phyloP scores from a whole-genome alignment of 1,284 basidiomycete species.

The Cutaneotrichosporon dermatis region DNA sequence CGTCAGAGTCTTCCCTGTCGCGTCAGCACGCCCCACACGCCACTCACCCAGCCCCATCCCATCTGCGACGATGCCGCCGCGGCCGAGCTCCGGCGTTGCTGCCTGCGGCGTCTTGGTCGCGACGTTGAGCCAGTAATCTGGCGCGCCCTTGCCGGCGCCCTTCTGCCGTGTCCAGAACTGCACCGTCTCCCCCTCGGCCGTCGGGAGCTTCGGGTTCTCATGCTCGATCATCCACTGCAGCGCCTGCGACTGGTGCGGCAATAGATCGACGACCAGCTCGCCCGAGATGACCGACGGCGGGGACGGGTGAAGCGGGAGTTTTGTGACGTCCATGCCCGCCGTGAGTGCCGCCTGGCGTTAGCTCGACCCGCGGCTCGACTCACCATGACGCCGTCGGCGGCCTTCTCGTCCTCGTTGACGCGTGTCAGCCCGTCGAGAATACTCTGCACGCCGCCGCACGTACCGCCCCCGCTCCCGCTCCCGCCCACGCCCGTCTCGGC shows the following conservation, averaged over 20 bases:
- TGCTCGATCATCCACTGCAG: slow-evolving; percentile 65
- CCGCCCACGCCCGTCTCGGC: slow-evolving; percentile 10
- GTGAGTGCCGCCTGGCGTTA: slow-evolving; percentile 36
- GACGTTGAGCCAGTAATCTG: slow-evolving; percentile 54
- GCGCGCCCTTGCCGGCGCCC: slow-evolving; percentile 51
- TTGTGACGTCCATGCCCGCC: slow-evolving; percentile 35
- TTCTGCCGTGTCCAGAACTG: slow-evolving; percentile 77
- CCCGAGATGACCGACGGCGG: slow-evolving; percentile 65
- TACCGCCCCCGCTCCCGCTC: slow-evolving; percentile 45
- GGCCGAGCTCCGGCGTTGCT: slow-evolving; percentile 62
- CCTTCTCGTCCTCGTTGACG: slow-evolving; percentile 62
- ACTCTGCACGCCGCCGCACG: slow-evolving; percentile 50
- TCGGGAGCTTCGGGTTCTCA: slow-evolving; percentile 69
- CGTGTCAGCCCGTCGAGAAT: slow-evolving; percentile 66
- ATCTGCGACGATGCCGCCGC: slow-evolving; percentile 80
- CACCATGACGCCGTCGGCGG: slow-evolving; percentile 60
- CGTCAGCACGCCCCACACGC: neutral
- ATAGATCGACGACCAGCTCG: slow-evolving; percentile 62
- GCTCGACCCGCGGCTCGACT: slow-evolving; percentile 2
- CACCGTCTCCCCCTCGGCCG: slow-evolving; percentile 64
- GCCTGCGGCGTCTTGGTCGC: slow-evolving; percentile 73
- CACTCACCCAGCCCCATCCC: slow-evolving; percentile 66
- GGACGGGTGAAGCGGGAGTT: slow-evolving; percentile 47
- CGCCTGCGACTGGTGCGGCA: slow-evolving; percentile 62
- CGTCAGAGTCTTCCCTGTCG: slow-evolving; percentile 70